Evolutionary conservation across 139 green algal genomes (phyloP).

Genomic region (Nannochloris sp.): DNA sequence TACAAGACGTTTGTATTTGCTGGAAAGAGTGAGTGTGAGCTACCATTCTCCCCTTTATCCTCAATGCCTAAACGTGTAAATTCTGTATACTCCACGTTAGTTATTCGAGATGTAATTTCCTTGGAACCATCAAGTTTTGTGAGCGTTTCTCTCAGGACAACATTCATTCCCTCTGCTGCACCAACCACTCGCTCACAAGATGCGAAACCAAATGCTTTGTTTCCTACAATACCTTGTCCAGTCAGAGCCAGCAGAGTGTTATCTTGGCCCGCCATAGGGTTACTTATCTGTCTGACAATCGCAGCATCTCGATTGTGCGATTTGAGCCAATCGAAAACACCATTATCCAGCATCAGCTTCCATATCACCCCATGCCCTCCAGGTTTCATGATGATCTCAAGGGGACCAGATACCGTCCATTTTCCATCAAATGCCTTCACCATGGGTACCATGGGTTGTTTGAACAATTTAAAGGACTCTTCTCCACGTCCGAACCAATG

Average conservation of each 20-base stretch:
- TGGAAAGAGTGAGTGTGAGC: conserved; percentile 59
- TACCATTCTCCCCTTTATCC: conserved; percentile 49
- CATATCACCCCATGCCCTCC: conserved; percentile 96
- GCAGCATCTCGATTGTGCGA: conserved; percentile 46
- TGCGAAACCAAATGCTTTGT: conserved; percentile 89
- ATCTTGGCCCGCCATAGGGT: conserved; percentile 91
- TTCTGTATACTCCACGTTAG: conserved; percentile 98
- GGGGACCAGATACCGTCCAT: conserved; percentile 61
- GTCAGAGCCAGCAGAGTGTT: conserved; percentile 89
- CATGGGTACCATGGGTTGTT: conserved; percentile 92
- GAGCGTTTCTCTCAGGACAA: conserved; percentile 57
- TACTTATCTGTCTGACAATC: conserved; percentile 90
- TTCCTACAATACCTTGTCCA: conserved; percentile 47
- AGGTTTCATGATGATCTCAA: conserved; percentile 79
- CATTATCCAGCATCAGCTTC: conserved; percentile 95
- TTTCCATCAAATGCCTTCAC: conserved; percentile 59
- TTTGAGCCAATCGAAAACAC: conserved; percentile 76
- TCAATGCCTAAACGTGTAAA: conserved; percentile 81
- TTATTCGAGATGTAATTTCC: conserved; percentile 60
- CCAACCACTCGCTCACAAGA: conserved; percentile 85
- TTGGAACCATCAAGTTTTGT: not conserved
- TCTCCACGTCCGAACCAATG: conserved; percentile 76
- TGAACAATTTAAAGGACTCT: conserved; percentile 60
- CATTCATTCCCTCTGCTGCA: conserved; percentile 93
- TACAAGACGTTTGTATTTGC: conserved; percentile 99